phyloP scores from a whole-genome alignment of 2,329 filamentous ascomycete species.

The Ophiostoma angusticollis region DNA sequence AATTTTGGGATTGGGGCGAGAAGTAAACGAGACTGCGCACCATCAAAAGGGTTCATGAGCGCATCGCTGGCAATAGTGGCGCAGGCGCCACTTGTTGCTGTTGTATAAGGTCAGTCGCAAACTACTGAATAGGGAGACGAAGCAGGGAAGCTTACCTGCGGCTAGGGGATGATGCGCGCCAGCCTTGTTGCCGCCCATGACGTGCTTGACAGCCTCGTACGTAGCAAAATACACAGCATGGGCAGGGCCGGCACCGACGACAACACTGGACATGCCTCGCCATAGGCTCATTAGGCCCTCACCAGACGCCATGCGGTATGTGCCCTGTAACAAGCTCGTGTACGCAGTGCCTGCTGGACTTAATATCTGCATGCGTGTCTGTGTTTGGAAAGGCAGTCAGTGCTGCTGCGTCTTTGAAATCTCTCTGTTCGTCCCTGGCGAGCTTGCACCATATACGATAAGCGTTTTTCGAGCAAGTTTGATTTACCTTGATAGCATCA shows the following conservation, averaged over 20 bases:
- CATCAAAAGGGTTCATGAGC: slow-evolving; percentile 98
- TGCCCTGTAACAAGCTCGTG: slow-evolving; percentile 81
- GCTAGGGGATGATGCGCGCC: slow-evolving; percentile 86
- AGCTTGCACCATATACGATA: too few relatives aligned
- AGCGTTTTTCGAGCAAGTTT: too few relatives aligned
- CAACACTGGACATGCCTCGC: slow-evolving; percentile 92
- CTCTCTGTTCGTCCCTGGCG: too few relatives aligned
- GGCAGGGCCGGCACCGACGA: slow-evolving; percentile 87
- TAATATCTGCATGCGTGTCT: slow-evolving; percentile 98
- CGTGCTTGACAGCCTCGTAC: slow-evolving; percentile 92
- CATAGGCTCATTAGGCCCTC: slow-evolving; percentile 88
- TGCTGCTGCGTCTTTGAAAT: too few relatives aligned
- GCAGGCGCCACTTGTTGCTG: slow-evolving; percentile 83
- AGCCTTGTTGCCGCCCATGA: slow-evolving; percentile 81
- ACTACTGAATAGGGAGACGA: background rate
- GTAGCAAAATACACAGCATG: slow-evolving; percentile 98
- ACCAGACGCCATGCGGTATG: slow-evolving; percentile 78
- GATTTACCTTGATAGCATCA: slow-evolving; percentile 81
- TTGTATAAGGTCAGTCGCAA: slow-evolving; percentile 1
- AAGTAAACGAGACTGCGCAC: slow-evolving; percentile 38
- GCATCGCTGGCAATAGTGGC: slow-evolving; percentile 96
- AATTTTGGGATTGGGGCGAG: background rate
- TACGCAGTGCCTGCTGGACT: slow-evolving; percentile 75
- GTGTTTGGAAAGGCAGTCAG: slow-evolving; percentile 8
- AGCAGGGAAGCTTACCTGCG: slow-evolving; percentile 51